Base-by-base conservation (phyloP, 192 early-diverging fungal genomes). In the Chytriomyces sp. region DNA sequence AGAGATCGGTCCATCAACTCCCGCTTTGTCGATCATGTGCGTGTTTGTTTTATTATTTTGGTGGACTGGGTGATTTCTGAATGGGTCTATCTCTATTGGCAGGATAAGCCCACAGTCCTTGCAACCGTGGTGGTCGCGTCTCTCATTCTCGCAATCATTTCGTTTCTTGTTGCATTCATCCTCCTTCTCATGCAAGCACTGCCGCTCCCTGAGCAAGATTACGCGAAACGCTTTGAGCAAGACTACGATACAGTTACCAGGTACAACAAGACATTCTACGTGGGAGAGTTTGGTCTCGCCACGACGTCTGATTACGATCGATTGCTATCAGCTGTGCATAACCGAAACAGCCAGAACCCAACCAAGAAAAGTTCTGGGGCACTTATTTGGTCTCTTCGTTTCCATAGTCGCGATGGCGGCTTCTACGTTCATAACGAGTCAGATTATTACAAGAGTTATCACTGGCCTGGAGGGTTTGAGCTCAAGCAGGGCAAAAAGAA, bases 351-450 rank as follows among this genome's bases (percentile, higher is more conserved):
- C 10, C 26, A 45, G 10, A 81, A 68, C 50, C 11, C 24, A 3
- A 43, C 50, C 45, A 63, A 78, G 28, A 35, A 35, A 35, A 2
- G 35, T 35, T 26, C 80, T 5, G 87, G 87, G 6, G 69, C 78
- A 3, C 50, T 88, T 59, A 64, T 85, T 11, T 88, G 87, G 87
- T 74, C 67, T 44, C 64, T 88, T 43, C 65, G 86, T 44, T 86
- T 67, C 69, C 80, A 78, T 46, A 69, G 79, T 6, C 24, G 79
- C 46, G 53, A 76, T n/a, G 86, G 83, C 8, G 86, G 86, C 46
- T 84, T 82, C 66, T 85, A 80, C 60, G 61, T 50, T 7, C 77
- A 78, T 47, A 8, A 28, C 43, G 78, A 72, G 60, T 7, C 7
- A 23, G 49, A 43, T 13, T 24, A 7, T 26, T 79, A 44, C 64